Evolutionary conservation across 805 yeast species (phyloP), one percentile per base, ranked within the genome.

Genomic region (Candida vaughaniae): DNA sequence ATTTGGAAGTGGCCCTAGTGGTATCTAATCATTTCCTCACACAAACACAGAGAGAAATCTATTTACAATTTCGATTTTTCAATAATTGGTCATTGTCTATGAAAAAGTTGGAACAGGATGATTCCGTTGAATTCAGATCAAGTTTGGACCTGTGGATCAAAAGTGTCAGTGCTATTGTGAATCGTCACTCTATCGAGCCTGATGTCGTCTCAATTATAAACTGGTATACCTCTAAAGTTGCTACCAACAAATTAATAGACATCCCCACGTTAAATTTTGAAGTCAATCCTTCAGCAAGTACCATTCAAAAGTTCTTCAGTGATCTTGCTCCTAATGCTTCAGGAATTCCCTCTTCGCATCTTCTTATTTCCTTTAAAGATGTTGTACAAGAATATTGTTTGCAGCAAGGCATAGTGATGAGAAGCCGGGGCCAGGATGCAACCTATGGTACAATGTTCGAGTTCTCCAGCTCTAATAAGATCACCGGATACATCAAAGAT

Each of bases 341-440:
- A 40, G 69, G 73, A 4, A 60, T 73, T 4, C 78, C 80, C 0
- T 46, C 69, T 8, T 62, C 64, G 25, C 64, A 62, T 29, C 56
- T 77, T 1, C 47, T 58, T 20, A 63, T 42, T 9, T 39, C 38
- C 8, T 45, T 45, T 22, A 45, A 36, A 36, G 87, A 85, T 36
- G 80, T 87, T 14, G 75, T 86, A 2, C 77, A 73, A 36, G 76
- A 76, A 2, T 75, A 65, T 49, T 87, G 95, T 48, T 51, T 66
- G 17, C 58, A 62, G 2, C 58, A 76, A 33, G 74, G 75, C 25
- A 62, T 80, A 16, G 49, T 70, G 6, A 60, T 79, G 1, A 66
- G 14, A 8, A 26, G 25, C 4, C 15, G 8, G 10, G 23, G 33
- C 12, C 32, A 70, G 4, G 38, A 35, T 16, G 23, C 26, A 6